Evolutionary conservation across 495 filamentous ascomycete species (phyloP), one percentile per base, ranked within the genome.

Genomic region (Aspergillus avenaceus): DNA sequence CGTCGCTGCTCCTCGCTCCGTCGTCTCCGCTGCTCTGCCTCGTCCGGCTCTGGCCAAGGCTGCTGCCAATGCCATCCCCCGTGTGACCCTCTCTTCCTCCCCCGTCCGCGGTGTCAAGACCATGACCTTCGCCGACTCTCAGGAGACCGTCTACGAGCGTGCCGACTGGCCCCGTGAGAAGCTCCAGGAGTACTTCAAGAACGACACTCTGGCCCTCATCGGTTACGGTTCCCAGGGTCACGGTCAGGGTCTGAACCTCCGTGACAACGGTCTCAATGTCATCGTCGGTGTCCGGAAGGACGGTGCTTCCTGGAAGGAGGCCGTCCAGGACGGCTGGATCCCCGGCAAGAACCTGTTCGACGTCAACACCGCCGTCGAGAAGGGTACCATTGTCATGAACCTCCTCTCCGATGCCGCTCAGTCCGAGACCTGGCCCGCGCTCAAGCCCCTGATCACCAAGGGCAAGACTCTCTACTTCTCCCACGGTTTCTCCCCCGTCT

Each of bases 391-490:
- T 71, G 66, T 98, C 81, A 98, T 98, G 93, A 98, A 98, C 82
- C 80, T 98, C 49, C 89, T 98, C 72, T 87, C 82, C 67, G 93
- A 98, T 71, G 93, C 93, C 62, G 93, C 93, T 58, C 93, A 98
- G 81, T 86, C 80, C 72, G 92, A 96, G 84, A 98, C 93, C 49
- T 98, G 93, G 93, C 93, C 95, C 56, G 74, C 83, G 47, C 93
- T 98, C 77, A 97, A 97, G 84, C 95, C 93, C 64, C 84, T 93
- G 69, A 77, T 98, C 66, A 95, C 88, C 76, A 95, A 97, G 86
- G 95, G 88, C 77, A 98, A 97, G 90, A 98, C 93, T 40, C 86
- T 98, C 63, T 98, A 98, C 85, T 98, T 98, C 85, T 97, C 93
- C 47, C 93, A 98, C 83, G 93, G 93, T 70, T 98, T 98, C 88